These are phyloP conservation scores for Wickerhamiella occidentalis DNA, from an alignment of 805 yeast species.

Conservation along the genomic window DNA sequence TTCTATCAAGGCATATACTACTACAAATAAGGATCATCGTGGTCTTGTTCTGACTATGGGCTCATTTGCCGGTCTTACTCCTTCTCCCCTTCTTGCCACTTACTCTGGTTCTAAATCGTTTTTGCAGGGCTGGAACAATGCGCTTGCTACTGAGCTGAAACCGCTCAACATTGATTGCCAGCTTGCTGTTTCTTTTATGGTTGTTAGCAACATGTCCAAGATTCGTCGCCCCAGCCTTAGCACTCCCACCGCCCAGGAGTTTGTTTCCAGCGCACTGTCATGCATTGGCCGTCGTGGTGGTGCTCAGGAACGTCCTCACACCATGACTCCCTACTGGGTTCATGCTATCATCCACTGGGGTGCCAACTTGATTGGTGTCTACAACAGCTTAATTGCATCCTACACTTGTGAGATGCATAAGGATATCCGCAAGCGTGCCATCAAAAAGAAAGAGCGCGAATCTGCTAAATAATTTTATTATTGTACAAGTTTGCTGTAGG, in stretches of 20 bases:
- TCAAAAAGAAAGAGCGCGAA: slow-evolving; percentile 47
- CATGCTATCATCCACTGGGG: slow-evolving; percentile 85
- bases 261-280: slow-evolving; percentile 61
- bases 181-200: slow-evolving; percentile 73
- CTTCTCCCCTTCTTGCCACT: slow-evolving; percentile 83
- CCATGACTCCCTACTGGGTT: slow-evolving; percentile 83
- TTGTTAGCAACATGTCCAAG: slow-evolving; percentile 92
- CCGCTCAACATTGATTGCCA: slow-evolving; percentile 70
- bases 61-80: slow-evolving; percentile 87
- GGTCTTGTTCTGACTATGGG: slow-evolving; percentile 92
- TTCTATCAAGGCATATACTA: slow-evolving; percentile 43
- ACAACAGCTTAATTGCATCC: slow-evolving; percentile 52
- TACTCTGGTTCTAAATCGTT: slow-evolving; percentile 96
- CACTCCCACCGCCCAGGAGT: slow-evolving; percentile 71
- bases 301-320: slow-evolving; percentile 80
- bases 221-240: slow-evolving; percentile 59
- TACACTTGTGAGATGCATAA: slow-evolving; percentile 68
- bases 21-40: slow-evolving; percentile 25
- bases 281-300: slow-evolving; percentile 77
- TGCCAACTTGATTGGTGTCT: slow-evolving; percentile 72
- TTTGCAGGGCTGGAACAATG: slow-evolving; percentile 83
- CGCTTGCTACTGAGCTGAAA: slow-evolving; percentile 74
- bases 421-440: slow-evolving; percentile 69
- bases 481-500: too few species aligned
- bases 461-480: slow-evolving; percentile 1